Evolutionary conservation across 805 yeast species (phyloP).

Genomic region (Saturnispora silvae): DNA sequence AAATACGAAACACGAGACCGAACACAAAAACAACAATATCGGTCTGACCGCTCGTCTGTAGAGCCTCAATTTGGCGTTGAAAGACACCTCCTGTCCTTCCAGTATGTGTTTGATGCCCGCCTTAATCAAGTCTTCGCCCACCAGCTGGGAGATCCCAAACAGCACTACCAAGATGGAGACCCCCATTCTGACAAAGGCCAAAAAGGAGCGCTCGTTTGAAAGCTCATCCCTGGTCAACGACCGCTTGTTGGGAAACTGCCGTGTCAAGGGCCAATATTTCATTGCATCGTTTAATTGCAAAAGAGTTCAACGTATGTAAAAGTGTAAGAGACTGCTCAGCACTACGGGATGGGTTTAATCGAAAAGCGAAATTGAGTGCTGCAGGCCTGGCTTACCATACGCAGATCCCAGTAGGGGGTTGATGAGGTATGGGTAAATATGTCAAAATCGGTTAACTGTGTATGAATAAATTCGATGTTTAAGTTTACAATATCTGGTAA

Average conservation of each 20-base stretch:
- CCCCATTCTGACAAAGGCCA: conserved; percentile 41
- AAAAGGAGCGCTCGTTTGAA: conserved; percentile 52
- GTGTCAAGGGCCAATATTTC: conserved; percentile 6
- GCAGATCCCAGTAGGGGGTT: too few species aligned
- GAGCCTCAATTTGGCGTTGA: neutral
- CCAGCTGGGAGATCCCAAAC: conserved; percentile 6
- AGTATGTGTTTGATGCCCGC: neutral
- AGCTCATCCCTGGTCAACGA: conserved; percentile 38
- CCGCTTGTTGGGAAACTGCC: conserved; percentile 5
- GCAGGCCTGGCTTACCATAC: too few species aligned
- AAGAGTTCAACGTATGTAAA: too few species aligned
- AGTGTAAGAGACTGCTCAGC: too few species aligned
- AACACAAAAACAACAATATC: conserved; percentile 1
- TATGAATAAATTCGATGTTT: too few species aligned
- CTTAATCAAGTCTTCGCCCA: conserved; percentile 2
- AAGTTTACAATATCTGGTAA: too few species aligned
- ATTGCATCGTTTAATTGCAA: neutral
- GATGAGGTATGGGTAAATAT: too few species aligned
- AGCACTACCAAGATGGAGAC: neutral
- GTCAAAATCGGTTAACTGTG: too few species aligned
- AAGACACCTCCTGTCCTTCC: neutral
- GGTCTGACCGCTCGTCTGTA: neutral
- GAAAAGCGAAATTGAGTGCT: too few species aligned
- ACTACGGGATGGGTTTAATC: too few species aligned
- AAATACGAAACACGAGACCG: conserved; percentile 3